Evolutionary conservation across 2,329 filamentous ascomycete species (phyloP), one percentile per base, ranked within the genome.

Genomic region (Helicocarpus griseus): DNA sequence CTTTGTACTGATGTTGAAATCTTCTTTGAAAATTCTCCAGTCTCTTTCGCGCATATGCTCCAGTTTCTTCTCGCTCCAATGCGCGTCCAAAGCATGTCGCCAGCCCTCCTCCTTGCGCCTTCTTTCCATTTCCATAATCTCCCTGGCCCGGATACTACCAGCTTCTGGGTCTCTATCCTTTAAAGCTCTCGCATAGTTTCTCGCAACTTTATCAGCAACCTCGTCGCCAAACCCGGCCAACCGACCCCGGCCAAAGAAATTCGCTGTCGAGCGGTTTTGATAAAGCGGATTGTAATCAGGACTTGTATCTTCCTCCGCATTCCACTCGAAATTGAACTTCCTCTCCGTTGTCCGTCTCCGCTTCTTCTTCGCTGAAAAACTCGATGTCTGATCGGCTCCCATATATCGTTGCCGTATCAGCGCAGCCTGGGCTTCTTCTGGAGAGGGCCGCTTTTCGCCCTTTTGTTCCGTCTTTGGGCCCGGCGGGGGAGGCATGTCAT

Each of bases 241-340:
- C 55, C 78, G 75, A 29, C 83, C 84, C 49, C 83, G 76, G 0
- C 84, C 84, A 60, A 81, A 87, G 71, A 89, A 85, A 53, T 80
- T 82, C 3, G 81, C 78, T 56, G 86, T 80, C 2, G 81, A 76
- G 36, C 80, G 77, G 24, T 82, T 74, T 48, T 85, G 78, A 66
- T 95, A 94, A 36, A 93, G 77, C 0, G 87, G 86, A 60, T 95
- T 90, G 64, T 89, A 86, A 59, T 88, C 85, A 2, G 76, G 79
- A 57, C 85, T 91, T 0, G 93, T 98, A 68, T 98, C 93, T 65
- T 98, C 93, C 55, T 94, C 87, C 1, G 82, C 80, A 60, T 95
- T 94, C 93, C 93, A 98, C 61, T 95, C 93, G 62, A 98, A 98
- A 63, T 96, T 98, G 75, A 98, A 98, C 67, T 98, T 97, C 70